These are phyloP conservation scores for Yamadazyma atlantica DNA, from an alignment of 1,139 yeast genomes.

Conservation along the genomic window DNA sequence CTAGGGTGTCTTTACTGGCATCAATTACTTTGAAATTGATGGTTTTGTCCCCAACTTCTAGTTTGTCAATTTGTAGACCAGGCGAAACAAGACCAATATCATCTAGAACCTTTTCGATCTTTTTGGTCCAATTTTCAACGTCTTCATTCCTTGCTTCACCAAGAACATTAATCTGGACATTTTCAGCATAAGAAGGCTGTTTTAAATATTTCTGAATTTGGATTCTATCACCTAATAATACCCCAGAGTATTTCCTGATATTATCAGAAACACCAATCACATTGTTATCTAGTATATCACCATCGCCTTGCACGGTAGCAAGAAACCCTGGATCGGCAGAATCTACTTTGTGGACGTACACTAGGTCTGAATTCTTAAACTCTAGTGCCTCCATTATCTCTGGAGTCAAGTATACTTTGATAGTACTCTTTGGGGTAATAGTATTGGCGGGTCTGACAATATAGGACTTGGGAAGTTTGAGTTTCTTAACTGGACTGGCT, in stretches of 20 bases:
- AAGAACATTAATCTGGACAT: slow-evolving; percentile 16
- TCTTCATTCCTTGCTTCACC: slow-evolving; percentile 8
- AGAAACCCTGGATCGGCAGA: slow-evolving; percentile 45
- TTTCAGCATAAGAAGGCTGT: slow-evolving; percentile 53
- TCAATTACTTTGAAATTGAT: slow-evolving; percentile 22
- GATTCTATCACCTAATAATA: slow-evolving; percentile 74
- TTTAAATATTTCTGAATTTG: slow-evolving; percentile 40
- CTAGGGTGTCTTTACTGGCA: slow-evolving; percentile 19
- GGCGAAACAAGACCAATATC: slow-evolving; percentile 58
- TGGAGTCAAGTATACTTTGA: slow-evolving; percentile 50
- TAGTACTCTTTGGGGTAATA: slow-evolving; percentile 26
- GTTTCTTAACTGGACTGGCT: slow-evolving; percentile 30
- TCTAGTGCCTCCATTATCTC: slow-evolving; percentile 56
- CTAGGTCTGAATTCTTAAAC: slow-evolving; percentile 53
- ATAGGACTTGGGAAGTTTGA: slow-evolving; percentile 47
- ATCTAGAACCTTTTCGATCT: slow-evolving; percentile 39
- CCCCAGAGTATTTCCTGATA: slow-evolving; percentile 53
- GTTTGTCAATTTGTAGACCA: slow-evolving; percentile 36
- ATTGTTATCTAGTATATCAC: slow-evolving; percentile 45
- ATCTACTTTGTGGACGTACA: slow-evolving; percentile 50
- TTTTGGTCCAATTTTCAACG: slow-evolving; percentile 9
- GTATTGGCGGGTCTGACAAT: slow-evolving; percentile 56
- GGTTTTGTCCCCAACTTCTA: slow-evolving; percentile 9
- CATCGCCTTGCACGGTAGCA: slow-evolving; percentile 42
- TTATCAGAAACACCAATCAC: slow-evolving; percentile 52